Conservation (phyloP, 208 protist genomes). For the Naegleria gruberi region DNA sequence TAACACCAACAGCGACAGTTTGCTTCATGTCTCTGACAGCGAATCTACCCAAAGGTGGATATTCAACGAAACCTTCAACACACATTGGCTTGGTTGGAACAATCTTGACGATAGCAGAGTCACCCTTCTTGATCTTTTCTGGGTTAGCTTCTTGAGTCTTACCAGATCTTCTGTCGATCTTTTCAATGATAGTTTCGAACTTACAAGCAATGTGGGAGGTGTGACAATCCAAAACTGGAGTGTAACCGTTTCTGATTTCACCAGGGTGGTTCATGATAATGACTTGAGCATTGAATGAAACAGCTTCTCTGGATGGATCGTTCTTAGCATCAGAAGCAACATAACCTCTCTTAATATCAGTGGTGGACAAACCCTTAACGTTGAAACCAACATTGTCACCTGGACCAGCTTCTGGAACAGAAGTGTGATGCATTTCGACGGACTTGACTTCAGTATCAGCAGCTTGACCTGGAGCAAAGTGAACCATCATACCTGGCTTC, state of each 20-base stretch:
- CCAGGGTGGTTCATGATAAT: conserved; percentile 84
- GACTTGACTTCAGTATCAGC: conserved; percentile 39
- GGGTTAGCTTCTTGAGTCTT: conserved; percentile 75
- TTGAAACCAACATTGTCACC: conserved; percentile 70
- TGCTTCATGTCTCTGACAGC: conserved; percentile 83
- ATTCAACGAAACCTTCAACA: conserved; percentile 70
- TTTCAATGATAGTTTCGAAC: conserved; percentile 70
- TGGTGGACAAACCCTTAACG: conserved; percentile 78
- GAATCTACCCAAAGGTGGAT: conserved; percentile 86
- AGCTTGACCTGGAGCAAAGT: conserved; percentile 43
- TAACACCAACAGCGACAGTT: conserved; percentile 90
- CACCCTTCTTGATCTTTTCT: conserved; percentile 75
- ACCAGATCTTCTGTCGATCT: conserved; percentile 78
- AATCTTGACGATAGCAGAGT: conserved; percentile 76
- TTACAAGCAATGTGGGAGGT: conserved; percentile 84
- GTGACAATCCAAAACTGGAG: conserved; percentile 80
- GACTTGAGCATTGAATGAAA: conserved; percentile 76
- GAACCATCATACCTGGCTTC: conserved; percentile 40
- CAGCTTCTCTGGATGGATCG: conserved; percentile 54
- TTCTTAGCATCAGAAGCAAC: conserved; percentile 57
- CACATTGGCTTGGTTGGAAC: conserved; percentile 77
- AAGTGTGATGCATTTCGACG: conserved; percentile 44
- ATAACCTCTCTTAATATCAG: conserved; percentile 75
- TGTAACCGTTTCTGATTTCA: conserved; percentile 72
- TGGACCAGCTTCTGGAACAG: conserved; percentile 33